Base-by-base conservation (phyloP, 306 rosid species). In the Erythrophleum fordii region DNA sequence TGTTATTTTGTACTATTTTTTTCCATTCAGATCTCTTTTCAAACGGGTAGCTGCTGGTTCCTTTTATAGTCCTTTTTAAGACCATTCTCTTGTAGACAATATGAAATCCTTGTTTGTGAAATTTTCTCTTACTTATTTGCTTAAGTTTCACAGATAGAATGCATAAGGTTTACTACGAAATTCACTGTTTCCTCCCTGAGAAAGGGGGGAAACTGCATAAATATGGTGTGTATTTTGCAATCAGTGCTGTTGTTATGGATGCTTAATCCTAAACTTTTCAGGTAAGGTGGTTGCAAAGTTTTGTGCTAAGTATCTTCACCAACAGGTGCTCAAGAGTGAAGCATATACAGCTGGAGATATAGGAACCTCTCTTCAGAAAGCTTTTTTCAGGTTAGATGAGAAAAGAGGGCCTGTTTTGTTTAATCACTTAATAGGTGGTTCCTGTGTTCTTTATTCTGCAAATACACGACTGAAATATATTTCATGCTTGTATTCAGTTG, bases 231-330 rank as follows among this genome's bases (percentile, higher is more conserved):
- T 64, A 37, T 18, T 79, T 79, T 76, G 65, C 45, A 46, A 51
- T 46, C 44, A 49, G 56, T 29, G 6, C 9, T 44, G 25, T 46
- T 12, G 69, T 73, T 69, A 81, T 77, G 76, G 60, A 23, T 76
- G 55, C 82, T 67, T 31, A 77, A 56, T 70, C 69, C 72, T 74
- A 75, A 73, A 85, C 69, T 73, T 67, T 89, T 65, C 89, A 95
- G 99, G 98, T 76, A 95, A 90, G 91, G 99, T 93, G 78, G 99
- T 95, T 74, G 98, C 99, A 8, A 95, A 93, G 85, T 95, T 95
- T 82, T 95, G 99, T 85, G 96, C 98, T 0, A 95, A 93, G 91
- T 93, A 76, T 86, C 97, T 95, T 79, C 99, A 95, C 83, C 97
- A 80, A 68, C 97, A 93, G 81, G 86, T 95, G 90, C 92, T 93